A percentile compares a stretch with the other conserved stretches of the same genome.
Evolutionary conservation across 192 early-diverging fungal genomes (phyloP).

Genomic region (Backusella australiensis): DNA sequence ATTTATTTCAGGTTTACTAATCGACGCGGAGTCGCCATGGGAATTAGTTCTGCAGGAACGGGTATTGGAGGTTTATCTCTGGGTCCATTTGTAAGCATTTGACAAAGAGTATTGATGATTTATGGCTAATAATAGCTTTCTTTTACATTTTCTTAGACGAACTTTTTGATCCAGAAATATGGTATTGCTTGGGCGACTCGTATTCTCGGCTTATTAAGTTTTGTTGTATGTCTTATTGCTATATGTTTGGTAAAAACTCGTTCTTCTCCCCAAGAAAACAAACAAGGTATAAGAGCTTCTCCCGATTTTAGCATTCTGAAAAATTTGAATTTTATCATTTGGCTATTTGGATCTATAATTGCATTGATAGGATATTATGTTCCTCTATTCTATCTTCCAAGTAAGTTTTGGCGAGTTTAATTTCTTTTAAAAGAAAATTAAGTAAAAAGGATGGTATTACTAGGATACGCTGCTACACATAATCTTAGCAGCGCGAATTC

Average conservation of each 20-base stretch:
- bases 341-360: constrained; percentile 25
- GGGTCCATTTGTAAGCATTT: constrained; percentile 35
- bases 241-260: constrained; percentile 18
- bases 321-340: constrained; percentile 31
- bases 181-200: constrained; percentile 50
- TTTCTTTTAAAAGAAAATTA: background rate
- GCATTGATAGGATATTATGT: constrained; percentile 38
- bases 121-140: constrained; percentile 39
- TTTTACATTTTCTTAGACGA: constrained; percentile 33
- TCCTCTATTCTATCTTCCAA: constrained; percentile 33
- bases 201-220: constrained; percentile 57
- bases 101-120: constrained; percentile 1
- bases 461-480: constrained; percentile 15
- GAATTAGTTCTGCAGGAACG: constrained; percentile 55
- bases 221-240: constrained; percentile 29
- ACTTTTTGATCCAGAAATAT: constrained; percentile 45
- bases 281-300: background rate
- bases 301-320: background rate
- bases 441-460: background rate
- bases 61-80: constrained; percentile 62
- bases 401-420: background rate
- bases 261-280: background rate
- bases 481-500: constrained; percentile 9
- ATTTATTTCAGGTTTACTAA: constrained; percentile 46
- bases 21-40: constrained; percentile 56